These are phyloP conservation scores for Claviceps spartinae DNA, from an alignment of 2,329 filamentous ascomycete species.

Conservation along the genomic window DNA sequence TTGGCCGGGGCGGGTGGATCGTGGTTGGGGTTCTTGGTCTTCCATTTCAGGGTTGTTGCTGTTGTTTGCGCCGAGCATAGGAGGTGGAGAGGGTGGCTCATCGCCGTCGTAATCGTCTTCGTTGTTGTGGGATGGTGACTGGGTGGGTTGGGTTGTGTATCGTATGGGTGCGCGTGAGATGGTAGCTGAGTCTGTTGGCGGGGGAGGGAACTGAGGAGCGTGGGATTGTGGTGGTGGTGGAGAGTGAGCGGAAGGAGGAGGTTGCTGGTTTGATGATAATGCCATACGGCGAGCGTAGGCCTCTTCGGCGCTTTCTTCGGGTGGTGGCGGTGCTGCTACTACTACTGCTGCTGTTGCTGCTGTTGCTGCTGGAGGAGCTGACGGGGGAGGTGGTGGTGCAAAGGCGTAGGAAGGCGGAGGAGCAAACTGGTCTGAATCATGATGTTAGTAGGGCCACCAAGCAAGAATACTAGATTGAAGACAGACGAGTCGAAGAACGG, in stretches of 20 bases:
- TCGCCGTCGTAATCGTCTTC: slow-evolving; percentile 19
- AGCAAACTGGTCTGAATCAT: slow-evolving; percentile 40
- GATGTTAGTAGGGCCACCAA: not conserved
- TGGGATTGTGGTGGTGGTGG: slow-evolving; percentile 14
- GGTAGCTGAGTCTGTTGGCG: slow-evolving; percentile 34
- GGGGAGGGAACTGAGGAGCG: slow-evolving; percentile 25
- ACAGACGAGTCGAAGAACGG: not conserved
- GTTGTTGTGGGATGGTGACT: slow-evolving; percentile 17
- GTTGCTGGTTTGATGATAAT: slow-evolving; percentile 32
- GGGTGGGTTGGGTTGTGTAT: slow-evolving; percentile 36
- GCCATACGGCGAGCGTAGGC: slow-evolving; percentile 51
- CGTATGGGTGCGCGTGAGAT: slow-evolving; percentile 70
- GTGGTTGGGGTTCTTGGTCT: slow-evolving; percentile 26
- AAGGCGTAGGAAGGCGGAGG: slow-evolving; percentile 43
- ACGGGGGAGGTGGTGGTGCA: slow-evolving; percentile 31
- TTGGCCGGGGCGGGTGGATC: slow-evolving; percentile 61
- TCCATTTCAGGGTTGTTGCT: slow-evolving; percentile 13
- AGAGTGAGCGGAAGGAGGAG: slow-evolving; percentile 20
- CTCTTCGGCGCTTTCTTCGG: slow-evolving; percentile 55
- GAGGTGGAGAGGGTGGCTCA: slow-evolving; percentile 29
- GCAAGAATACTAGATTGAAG: too few species aligned
- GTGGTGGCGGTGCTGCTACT: slow-evolving; percentile 30
- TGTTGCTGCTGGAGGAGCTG: slow-evolving; percentile 16
- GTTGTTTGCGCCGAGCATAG: slow-evolving; percentile 31
- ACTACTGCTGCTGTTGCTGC: slow-evolving; percentile 22